phyloP scores from a whole-genome alignment of 768 basidiomycete species.

The Lyophyllum atratum region DNA sequence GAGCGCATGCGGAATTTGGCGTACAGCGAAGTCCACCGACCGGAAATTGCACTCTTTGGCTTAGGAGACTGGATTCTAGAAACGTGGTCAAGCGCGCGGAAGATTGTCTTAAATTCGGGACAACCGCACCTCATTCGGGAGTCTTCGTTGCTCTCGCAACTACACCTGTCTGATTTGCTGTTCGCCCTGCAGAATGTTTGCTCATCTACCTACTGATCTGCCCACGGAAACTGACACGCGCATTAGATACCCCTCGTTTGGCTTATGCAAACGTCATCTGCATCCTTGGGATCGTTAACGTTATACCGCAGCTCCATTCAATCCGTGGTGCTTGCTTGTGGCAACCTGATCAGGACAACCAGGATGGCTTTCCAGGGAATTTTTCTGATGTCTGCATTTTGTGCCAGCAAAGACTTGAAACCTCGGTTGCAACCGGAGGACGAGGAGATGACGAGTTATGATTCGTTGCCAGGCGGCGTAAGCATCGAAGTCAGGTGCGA shows the following conservation, averaged over 20 bases:
- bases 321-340: slow-evolving; percentile 64
- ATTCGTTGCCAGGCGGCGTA: slow-evolving; percentile 54
- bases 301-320: slow-evolving; percentile 80
- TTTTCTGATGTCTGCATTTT: slow-evolving; percentile 87
- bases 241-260: slow-evolving; percentile 73
- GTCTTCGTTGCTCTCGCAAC: slow-evolving; percentile 52
- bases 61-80: slow-evolving; percentile 83
- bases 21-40: slow-evolving; percentile 73
- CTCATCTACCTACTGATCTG: slow-evolving; percentile 15
- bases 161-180: slow-evolving; percentile 65
- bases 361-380: slow-evolving; percentile 83
- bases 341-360: slow-evolving; percentile 60
- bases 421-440: slow-evolving; percentile 66
- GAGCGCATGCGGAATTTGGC: slow-evolving; percentile 77
- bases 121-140: slow-evolving; percentile 42
- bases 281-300: slow-evolving; percentile 80
- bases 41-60: slow-evolving; percentile 81
- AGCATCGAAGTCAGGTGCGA: slow-evolving; percentile 70
- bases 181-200: slow-evolving; percentile 72
- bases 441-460: slow-evolving; percentile 53
- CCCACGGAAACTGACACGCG: slow-evolving; percentile 15
- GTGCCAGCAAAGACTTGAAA: slow-evolving; percentile 70
- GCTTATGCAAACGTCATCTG: slow-evolving; percentile 68
- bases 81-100: slow-evolving; percentile 71
- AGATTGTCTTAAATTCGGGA: slow-evolving; percentile 59